phyloP scores from a whole-genome alignment of 108 stramenopile genomes.

The Fragilariopsis cylindrus region DNA sequence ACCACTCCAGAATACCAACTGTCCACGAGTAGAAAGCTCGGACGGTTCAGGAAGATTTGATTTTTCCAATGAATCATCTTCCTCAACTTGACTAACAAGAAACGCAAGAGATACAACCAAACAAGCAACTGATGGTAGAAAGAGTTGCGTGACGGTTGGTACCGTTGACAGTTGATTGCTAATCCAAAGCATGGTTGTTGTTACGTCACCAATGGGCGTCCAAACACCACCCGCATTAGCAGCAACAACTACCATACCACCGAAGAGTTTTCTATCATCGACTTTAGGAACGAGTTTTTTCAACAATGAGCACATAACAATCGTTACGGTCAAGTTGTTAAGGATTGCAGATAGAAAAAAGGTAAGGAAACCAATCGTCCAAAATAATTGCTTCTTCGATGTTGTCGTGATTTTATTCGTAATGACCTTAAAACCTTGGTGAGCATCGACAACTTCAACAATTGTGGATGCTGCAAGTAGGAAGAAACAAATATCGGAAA shows the following conservation, averaged over 20 bases:
- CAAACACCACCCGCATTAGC: conserved; percentile 96
- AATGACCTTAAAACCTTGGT: conserved; percentile 95
- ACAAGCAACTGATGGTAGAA: conserved; percentile 86
- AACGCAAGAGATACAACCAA: conserved; percentile 80
- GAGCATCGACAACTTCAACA: conserved; percentile 93
- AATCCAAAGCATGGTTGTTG: conserved; percentile 97
- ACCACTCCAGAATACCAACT: conserved; percentile 88
- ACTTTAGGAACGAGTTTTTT: conserved; percentile 86
- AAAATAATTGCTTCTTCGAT: conserved; percentile 86
- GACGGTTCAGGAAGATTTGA: conserved; percentile 59
- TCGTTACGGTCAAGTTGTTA: conserved; percentile 94
- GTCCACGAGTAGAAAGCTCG: conserved; percentile 78
- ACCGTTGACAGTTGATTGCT: conserved; percentile 87
- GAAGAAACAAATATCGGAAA: conserved; percentile 95
- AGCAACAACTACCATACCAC: conserved; percentile 94
- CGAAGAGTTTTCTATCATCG: conserved; percentile 85
- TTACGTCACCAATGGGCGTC: conserved; percentile 96
- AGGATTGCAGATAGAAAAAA: conserved; percentile 92
- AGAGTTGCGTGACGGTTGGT: conserved; percentile 87
- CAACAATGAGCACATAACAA: conserved; percentile 90
- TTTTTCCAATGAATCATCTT: conserved; percentile 56
- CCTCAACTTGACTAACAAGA: conserved; percentile 82
- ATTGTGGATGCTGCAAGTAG: conserved; percentile 91
- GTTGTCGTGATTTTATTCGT: conserved; percentile 91
- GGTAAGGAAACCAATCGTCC: conserved; percentile 90